phyloP scores from a whole-genome alignment of 129 eudicot genomes.

The Pulicaria dysenterica region DNA sequence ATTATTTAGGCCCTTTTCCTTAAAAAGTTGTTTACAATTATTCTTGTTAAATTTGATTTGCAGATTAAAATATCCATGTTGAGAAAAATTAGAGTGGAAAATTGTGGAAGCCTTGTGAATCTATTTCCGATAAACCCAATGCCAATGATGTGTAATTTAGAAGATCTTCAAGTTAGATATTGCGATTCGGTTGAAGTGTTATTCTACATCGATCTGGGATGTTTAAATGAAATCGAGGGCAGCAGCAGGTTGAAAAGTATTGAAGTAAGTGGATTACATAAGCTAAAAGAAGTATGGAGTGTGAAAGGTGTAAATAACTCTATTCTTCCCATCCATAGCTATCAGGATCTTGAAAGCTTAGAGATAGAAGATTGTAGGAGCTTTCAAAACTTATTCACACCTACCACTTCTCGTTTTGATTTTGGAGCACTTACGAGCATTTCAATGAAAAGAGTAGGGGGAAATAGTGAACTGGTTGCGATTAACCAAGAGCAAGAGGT shows the following conservation, averaged over 20 bases:
- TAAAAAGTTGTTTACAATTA: too few species aligned
- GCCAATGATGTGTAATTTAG: background rate
- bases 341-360: background rate
- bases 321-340: background rate
- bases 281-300: slow-evolving; percentile 21
- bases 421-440: background rate
- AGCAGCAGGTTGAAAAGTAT: background rate
- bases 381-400: slow-evolving; percentile 10
- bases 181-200: slow-evolving; percentile 11
- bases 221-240: background rate
- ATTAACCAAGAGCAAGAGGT: too few species aligned
- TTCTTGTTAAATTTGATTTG: background rate
- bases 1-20: too few species aligned
- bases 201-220: slow-evolving; percentile 12
- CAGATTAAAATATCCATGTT: background rate
- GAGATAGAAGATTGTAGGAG: background rate
- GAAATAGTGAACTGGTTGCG: too few species aligned
- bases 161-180: background rate
- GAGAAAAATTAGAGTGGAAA: background rate
- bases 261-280: background rate
- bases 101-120: slow-evolving; percentile 6
- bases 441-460: too few species aligned
- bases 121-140: slow-evolving; percentile 25
- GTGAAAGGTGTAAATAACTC: background rate
- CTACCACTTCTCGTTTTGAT: background rate